Conservation (phyloP, 2,329 filamentous ascomycete species). For the Colletotrichum aenigma region DNA sequence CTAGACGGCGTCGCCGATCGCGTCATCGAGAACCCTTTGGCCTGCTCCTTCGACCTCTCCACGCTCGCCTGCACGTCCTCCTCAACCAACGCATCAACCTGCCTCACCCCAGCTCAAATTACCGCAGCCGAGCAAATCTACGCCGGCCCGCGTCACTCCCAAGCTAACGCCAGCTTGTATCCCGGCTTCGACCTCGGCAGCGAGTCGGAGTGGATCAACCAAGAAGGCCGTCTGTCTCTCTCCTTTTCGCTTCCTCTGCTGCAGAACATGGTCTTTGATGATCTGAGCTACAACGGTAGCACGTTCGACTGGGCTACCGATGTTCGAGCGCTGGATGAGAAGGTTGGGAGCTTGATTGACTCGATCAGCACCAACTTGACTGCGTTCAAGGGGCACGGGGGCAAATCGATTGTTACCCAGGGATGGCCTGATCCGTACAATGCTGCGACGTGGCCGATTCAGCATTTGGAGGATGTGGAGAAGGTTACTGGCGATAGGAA, state of each 20-base stretch:
- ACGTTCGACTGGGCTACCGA: neutral
- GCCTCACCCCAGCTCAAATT: neutral
- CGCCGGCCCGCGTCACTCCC: neutral
- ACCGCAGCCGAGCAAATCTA: neutral
- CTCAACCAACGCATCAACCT: neutral
- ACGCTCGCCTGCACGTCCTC: neutral
- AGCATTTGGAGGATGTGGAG: constrained; percentile 29
- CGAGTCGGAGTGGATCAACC: neutral
- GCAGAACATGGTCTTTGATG: constrained; percentile 11
- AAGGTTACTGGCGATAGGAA: constrained; percentile 23
- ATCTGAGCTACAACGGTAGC: neutral
- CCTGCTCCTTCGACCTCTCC: neutral
- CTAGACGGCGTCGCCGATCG: neutral
- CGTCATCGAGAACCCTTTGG: constrained; percentile 3
- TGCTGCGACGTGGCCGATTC: constrained; percentile 2
- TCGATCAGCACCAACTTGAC: neutral
- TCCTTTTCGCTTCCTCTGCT: constrained; percentile 9
- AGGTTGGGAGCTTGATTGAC: neutral
- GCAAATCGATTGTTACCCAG: neutral
- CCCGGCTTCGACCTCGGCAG: constrained; percentile 3
- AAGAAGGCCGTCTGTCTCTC: neutral
- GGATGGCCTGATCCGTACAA: neutral
- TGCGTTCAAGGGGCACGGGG: neutral
- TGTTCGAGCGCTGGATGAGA: neutral
- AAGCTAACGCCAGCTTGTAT: neutral